Evolutionary conservation across 768 basidiomycete species (phyloP).

Genomic region (Tubosaeta brunneosetosa): DNA sequence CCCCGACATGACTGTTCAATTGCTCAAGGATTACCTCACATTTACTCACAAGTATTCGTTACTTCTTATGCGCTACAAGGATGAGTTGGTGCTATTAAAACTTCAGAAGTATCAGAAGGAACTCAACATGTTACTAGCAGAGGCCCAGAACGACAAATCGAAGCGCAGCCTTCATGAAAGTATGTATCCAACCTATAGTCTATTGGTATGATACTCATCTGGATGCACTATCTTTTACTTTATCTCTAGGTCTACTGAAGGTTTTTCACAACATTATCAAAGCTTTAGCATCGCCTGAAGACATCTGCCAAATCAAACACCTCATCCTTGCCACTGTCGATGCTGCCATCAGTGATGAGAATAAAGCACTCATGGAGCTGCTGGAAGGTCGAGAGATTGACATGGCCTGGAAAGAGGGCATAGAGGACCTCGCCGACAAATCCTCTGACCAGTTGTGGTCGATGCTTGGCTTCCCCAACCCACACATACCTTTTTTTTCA

Average conservation of each 20-base stretch:
- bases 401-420: not conserved
- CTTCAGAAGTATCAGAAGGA: no score
- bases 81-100: no score
- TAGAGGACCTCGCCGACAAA: not conserved
- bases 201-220: not conserved
- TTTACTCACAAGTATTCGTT: no score
- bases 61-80: no score
- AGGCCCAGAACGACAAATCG: no score
- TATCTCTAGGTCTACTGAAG: not conserved
- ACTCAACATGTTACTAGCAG: no score
- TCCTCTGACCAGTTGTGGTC: no score
- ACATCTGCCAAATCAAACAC: not conserved
- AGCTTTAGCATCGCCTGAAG: not conserved
- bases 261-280: not conserved
- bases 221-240: not conserved
- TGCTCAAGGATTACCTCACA: no score
- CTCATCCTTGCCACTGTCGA: not conserved
- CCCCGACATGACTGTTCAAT: no score
- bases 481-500: constrained; percentile 1
- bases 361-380: not conserved
- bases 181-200: not conserved
- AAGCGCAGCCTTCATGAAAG: not conserved
- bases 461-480: not conserved
- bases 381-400: not conserved
- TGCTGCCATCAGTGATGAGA: not conserved